Conservation (phyloP, 352 stramenopile species). For the Sclerospora graminicola region DNA sequence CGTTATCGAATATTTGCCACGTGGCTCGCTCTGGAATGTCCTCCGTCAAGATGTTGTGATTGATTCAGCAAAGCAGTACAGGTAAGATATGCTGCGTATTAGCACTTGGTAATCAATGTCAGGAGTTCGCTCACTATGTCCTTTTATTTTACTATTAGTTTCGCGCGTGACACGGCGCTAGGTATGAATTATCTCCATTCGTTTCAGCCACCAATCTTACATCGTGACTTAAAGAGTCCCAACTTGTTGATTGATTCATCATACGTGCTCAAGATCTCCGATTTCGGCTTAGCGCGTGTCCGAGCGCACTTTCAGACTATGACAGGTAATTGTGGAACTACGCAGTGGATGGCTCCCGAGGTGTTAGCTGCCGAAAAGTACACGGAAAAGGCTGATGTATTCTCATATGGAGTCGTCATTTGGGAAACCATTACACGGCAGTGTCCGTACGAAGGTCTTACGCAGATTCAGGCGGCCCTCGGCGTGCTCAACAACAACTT, state of each 20-base stretch:
- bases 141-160: slow-evolving; percentile 30
- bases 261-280: slow-evolving; percentile 84
- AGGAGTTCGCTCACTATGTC: not conserved
- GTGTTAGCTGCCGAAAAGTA: slow-evolving; percentile 78
- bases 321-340: slow-evolving; percentile 80
- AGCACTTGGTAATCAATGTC: not conserved
- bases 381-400: slow-evolving; percentile 83
- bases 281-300: slow-evolving; percentile 78
- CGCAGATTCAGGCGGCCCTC: slow-evolving; percentile 83
- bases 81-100: slow-evolving; percentile 25
- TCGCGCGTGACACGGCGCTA: slow-evolving; percentile 67
- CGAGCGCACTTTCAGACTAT: slow-evolving; percentile 83
- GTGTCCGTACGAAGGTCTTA: slow-evolving; percentile 87
- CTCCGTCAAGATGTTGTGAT: slow-evolving; percentile 66
- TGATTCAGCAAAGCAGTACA: slow-evolving; percentile 56
- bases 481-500: slow-evolving; percentile 84
- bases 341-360: slow-evolving; percentile 83
- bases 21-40: slow-evolving; percentile 81
- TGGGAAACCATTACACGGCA: slow-evolving; percentile 85
- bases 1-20: slow-evolving; percentile 80
- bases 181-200: slow-evolving; percentile 86
- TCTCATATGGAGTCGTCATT: slow-evolving; percentile 79
- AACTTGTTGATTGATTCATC: slow-evolving; percentile 73
- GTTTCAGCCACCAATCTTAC: slow-evolving; percentile 77
- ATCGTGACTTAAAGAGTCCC: slow-evolving; percentile 81